Evolutionary conservation across 768 basidiomycete genomes (phyloP), one percentile per base, ranked within the genome.

Genomic region (Strobilomyces echinocephalus): DNA sequence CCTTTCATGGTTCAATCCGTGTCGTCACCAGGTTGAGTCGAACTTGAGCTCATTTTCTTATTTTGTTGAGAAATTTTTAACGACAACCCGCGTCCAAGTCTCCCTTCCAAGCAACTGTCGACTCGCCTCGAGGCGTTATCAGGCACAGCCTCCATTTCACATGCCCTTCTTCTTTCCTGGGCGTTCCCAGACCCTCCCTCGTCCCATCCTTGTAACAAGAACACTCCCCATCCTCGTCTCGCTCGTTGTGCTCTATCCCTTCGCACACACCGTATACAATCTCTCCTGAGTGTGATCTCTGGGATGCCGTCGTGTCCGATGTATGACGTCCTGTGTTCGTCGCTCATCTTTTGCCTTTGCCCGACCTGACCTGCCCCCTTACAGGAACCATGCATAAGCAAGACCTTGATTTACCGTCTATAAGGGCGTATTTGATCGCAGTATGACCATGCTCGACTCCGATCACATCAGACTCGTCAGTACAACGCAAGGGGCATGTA

Each of bases 391-490:
- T 67, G 88, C 88, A 87, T 89, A 53, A 57, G 16, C 8, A 66
- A 57, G 4, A 12, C 31, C 15, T 63, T 76, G 70, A 66, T 69
- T 39, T 64, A 67, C 60, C 41, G 64, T 67, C 63, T 75, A 74
- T 75, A 73, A 77, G 76, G 73, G 56, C 67, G 71, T 42, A 73
- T 62, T 56, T 51, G 28, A 54, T 34, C 38, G 7, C 60, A 90
- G 88, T 49, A 90, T 90, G 88, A 90, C 87, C 54, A 88, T 87
- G 47, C 78, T 91, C 53, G n/a, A n/a, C n/a, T n/a, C n/a, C n/a
- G 83, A 86, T 63, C 86, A 90, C 58, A 74, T 81, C 55, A 74
- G 76, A 53, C 87, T 90, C 69, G 76, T n/a, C 79, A 44, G 76
- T 80, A 46, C 85, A 86, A 67, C 83, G 86, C 55, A 88, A 84